A percentile compares a stretch with the other conserved stretches of the same genome.
phyloP scores from a whole-genome alignment of 1,284 basidiomycete species.

The Cerioporus squamosus region DNA sequence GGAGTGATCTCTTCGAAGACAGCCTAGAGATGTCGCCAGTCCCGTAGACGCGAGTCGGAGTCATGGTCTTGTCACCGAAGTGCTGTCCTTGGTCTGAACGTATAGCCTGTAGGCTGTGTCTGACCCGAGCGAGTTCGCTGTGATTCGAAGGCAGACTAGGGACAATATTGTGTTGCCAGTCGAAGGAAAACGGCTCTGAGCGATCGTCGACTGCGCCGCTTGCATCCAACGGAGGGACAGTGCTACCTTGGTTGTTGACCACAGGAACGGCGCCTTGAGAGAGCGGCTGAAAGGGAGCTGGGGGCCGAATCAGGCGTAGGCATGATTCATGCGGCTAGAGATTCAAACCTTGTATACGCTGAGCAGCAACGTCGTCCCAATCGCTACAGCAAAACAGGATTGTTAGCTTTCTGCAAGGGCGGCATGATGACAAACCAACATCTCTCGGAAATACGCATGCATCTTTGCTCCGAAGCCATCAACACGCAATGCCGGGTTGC shows the following conservation, averaged over 20 bases:
- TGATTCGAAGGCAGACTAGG: background rate
- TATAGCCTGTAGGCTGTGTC: conserved; percentile 1
- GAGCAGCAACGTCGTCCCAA: conserved; percentile 37
- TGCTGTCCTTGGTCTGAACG: background rate
- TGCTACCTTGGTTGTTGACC: no score
- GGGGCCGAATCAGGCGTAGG: background rate
- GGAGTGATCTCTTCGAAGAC: background rate
- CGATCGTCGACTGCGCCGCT: background rate
- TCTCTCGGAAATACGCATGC: conserved; percentile 49
- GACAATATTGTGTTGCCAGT: conserved; percentile 8
- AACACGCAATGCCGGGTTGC: conserved; percentile 52
- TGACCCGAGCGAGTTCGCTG: background rate
- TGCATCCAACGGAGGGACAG: no score
- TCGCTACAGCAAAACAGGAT: conserved; percentile 36
- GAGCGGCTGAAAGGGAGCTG: conserved; percentile 7
- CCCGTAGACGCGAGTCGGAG: no score
- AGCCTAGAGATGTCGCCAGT: background rate
- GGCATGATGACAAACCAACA: conserved; percentile 39
- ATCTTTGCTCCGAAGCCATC: conserved; percentile 42
- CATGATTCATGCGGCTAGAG: background rate
- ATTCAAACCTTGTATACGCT: conserved; percentile 24
- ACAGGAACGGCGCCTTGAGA: background rate
- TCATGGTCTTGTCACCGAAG: background rate
- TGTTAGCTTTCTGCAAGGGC: background rate
- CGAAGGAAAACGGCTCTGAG: conserved; percentile 8